Evolutionary conservation across 257 asterid genomes (phyloP).

Genomic region (Perilla frutescens): DNA sequence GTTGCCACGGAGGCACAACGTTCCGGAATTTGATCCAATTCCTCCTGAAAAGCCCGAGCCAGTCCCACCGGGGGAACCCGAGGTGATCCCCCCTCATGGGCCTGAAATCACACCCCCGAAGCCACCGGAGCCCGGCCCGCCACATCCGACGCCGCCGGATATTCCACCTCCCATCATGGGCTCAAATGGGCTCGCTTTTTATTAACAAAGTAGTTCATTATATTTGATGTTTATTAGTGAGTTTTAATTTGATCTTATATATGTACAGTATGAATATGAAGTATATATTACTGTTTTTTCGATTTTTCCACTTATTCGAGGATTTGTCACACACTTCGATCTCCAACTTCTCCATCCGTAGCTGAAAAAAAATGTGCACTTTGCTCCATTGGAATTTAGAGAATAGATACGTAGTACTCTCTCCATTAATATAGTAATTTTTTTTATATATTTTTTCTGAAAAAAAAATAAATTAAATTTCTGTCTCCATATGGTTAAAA

Average conservation of each 20-base stretch:
- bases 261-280: neutral
- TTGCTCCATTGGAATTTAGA: too few relatives aligned
- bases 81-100: slow-evolving; percentile 59
- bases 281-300: too few relatives aligned
- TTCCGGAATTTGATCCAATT: slow-evolving; percentile 59
- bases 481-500: too few relatives aligned
- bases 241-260: neutral
- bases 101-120: slow-evolving; percentile 40
- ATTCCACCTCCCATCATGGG: slow-evolving; percentile 44
- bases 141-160: slow-evolving; percentile 37
- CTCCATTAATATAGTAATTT: too few relatives aligned
- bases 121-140: slow-evolving; percentile 40
- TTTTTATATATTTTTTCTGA: too few relatives aligned
- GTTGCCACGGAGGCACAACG: slow-evolving; percentile 46
- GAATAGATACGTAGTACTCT: too few relatives aligned
- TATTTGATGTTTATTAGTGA: neutral
- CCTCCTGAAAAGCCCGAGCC: slow-evolving; percentile 61
- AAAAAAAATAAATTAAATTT: too few relatives aligned
- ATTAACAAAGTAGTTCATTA: neutral
- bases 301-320: too few relatives aligned
- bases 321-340: too few relatives aligned
- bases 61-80: slow-evolving; percentile 53
- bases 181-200: slow-evolving; percentile 42
- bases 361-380: too few relatives aligned
- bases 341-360: too few relatives aligned